Evolutionary conservation across 78 protist species (phyloP).

Genomic region (Corallochytrium limacisporum): DNA sequence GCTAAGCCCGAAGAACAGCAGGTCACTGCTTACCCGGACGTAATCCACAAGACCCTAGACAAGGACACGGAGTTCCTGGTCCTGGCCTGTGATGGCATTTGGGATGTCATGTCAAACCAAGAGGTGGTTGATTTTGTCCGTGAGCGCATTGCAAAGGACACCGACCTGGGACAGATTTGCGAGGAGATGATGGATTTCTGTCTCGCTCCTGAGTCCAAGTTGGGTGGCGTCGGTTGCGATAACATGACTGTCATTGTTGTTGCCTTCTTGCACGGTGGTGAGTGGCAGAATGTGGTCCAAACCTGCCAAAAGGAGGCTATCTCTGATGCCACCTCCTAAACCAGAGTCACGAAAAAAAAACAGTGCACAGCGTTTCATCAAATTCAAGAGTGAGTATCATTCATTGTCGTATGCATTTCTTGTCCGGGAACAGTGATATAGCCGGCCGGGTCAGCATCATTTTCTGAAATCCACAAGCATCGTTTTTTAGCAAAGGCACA

Average conservation of each 20-base stretch:
- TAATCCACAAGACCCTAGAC: not conserved
- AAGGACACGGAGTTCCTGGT: constrained; percentile 5
- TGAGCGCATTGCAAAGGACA: not conserved
- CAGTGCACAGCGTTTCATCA: too few species aligned
- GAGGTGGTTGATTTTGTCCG: not conserved
- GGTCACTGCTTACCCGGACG: constrained; percentile 1
- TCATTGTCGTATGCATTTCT: too few species aligned
- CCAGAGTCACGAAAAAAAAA: too few species aligned
- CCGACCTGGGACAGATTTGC: not conserved
- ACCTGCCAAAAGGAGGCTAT: too few species aligned
- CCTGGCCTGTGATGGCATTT: constrained; percentile 28
- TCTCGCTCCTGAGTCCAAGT: not conserved
- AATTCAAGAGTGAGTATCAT: too few species aligned
- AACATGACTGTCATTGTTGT: constrained; percentile 6
- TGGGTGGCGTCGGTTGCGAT: not conserved
- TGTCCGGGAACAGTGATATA: too few species aligned
- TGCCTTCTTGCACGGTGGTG: not conserved
- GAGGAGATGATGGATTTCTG: constrained; percentile 1
- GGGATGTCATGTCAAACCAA: constrained; percentile 3
- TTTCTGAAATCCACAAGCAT: too few species aligned
- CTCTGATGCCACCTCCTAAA: too few species aligned
- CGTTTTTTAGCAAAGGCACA: too few species aligned
- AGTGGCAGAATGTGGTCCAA: too few species aligned
- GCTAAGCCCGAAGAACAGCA: not conserved
- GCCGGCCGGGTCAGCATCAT: too few species aligned